These are phyloP conservation scores for Eremothecium coryli DNA, from an alignment of 1,139 yeast species.

Conservation along the genomic window DNA sequence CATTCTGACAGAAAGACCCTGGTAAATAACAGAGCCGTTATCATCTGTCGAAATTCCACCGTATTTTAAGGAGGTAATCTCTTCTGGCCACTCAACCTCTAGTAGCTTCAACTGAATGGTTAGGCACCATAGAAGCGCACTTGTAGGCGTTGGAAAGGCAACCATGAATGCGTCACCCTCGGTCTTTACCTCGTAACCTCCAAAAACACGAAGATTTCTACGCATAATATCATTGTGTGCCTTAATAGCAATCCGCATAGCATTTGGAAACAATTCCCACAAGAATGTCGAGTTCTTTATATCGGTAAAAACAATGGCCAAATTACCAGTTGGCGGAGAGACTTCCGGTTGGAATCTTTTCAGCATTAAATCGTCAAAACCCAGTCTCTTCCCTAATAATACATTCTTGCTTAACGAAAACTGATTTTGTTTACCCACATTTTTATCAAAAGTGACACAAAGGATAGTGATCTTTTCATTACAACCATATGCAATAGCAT, in stretches of 20 bases:
- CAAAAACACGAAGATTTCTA: conserved; percentile 80
- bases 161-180: conserved; percentile 99
- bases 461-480: conserved; percentile 74
- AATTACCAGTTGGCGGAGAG: conserved; percentile 87
- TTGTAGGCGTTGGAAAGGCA: conserved; percentile 88
- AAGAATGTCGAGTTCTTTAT: conserved; percentile 85
- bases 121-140: conserved; percentile 91
- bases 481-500: conserved; percentile 89
- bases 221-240: conserved; percentile 93
- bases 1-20: conserved; percentile 94
- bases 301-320: conserved; percentile 95
- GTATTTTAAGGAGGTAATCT: conserved; percentile 74
- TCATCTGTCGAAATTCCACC: conserved; percentile 77
- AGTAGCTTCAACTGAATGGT: conserved; percentile 79
- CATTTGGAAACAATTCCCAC: conserved; percentile 90
- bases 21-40: conserved; percentile 52
- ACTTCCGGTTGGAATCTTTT: conserved; percentile 87
- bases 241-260: conserved; percentile 95
- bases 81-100: conserved; percentile 93
- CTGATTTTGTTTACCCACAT: conserved; percentile 38
- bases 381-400: conserved; percentile 34
- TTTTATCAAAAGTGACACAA: conserved; percentile 56
- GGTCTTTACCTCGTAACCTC: conserved; percentile 96
- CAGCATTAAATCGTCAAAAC: conserved; percentile 66
- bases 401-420: conserved; percentile 31